phyloP scores from a whole-genome alignment of 345 rosid genomes.

The Laguncularia racemosa region DNA sequence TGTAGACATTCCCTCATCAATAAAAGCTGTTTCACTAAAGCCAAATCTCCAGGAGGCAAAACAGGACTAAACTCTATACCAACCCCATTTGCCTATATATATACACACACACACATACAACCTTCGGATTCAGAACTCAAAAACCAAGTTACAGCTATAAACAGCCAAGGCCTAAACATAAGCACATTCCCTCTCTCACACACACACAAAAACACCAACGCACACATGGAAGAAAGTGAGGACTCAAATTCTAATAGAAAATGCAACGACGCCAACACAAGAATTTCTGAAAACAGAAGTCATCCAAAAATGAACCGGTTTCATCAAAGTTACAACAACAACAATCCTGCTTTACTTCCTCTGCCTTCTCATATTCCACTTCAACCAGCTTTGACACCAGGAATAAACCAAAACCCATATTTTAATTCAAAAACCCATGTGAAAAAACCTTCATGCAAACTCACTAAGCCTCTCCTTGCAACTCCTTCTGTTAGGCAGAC shows the following conservation, averaged over 20 bases:
- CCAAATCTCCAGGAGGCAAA: too few species aligned
- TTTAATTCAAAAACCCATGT: conserved; percentile 42
- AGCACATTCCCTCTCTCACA: too few species aligned
- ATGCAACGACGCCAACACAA: conserved; percentile 29
- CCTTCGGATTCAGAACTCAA: conserved; percentile 25
- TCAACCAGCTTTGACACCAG: conserved; percentile 41
- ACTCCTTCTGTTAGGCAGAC: conserved; percentile 34
- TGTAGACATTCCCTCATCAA: too few species aligned
- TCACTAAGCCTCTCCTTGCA: conserved; percentile 27
- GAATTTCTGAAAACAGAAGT: conserved; percentile 30
- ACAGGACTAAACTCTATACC: too few species aligned
- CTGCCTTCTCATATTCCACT: conserved; percentile 29
- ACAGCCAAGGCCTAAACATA: neutral
- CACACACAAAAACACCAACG: too few species aligned
- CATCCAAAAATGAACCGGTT: conserved; percentile 20
- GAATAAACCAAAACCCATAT: conserved; percentile 31
- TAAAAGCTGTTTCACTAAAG: too few species aligned
- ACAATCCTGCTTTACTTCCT: neutral
- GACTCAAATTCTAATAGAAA: conserved; percentile 33
- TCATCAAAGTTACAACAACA: conserved; percentile 22
- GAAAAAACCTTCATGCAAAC: conserved; percentile 38
- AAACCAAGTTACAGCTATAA: conserved; percentile 6
- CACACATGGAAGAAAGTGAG: conserved; percentile 60
- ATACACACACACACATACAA: neutral
- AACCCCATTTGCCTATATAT: too few species aligned